A percentile compares a stretch with the other conserved stretches of the same genome.
Evolutionary conservation across 768 basidiomycete species (phyloP).

Genomic region (Russula foetens): DNA sequence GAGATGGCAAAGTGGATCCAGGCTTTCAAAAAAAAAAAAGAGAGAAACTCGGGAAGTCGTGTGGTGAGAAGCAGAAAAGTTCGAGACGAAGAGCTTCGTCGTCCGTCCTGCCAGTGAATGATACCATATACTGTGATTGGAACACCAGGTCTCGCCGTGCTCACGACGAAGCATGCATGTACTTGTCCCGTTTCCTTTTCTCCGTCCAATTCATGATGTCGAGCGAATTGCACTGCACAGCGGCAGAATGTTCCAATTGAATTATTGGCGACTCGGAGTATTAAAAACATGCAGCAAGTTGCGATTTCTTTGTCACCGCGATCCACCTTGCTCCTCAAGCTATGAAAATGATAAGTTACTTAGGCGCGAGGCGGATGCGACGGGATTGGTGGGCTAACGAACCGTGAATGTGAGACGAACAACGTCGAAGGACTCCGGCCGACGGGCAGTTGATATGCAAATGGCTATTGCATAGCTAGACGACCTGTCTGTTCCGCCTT

Average conservation of each 20-base stretch:
- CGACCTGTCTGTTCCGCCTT: background rate
- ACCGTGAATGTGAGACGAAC: background rate
- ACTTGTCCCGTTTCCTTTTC: conserved; percentile 14
- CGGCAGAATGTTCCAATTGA: conserved; percentile 27
- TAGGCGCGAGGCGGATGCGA: conserved; percentile 28
- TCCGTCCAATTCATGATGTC: background rate
- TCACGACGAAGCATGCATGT: background rate
- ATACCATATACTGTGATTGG: no score
- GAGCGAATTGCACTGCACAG: conserved; percentile 17
- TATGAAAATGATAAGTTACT: conserved; percentile 25
- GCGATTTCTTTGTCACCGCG: no score
- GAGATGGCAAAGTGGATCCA: conserved; percentile 30
- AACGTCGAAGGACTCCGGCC: background rate
- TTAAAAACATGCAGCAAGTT: background rate
- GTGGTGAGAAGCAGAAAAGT: background rate
- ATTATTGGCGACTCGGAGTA: background rate
- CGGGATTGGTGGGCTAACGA: conserved; percentile 20
- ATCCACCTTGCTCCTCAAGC: no score
- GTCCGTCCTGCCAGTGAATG: no score
- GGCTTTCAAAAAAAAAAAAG: no score
- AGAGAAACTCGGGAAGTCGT: background rate
- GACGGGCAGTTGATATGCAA: background rate
- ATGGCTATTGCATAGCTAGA: background rate
- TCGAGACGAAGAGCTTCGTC: no score
- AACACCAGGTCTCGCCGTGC: no score